A percentile compares a stretch with the other conserved stretches of the same genome.
Conservation (phyloP, 2,329 filamentous ascomycete genomes). For the Incumbomyces lentus region DNA sequence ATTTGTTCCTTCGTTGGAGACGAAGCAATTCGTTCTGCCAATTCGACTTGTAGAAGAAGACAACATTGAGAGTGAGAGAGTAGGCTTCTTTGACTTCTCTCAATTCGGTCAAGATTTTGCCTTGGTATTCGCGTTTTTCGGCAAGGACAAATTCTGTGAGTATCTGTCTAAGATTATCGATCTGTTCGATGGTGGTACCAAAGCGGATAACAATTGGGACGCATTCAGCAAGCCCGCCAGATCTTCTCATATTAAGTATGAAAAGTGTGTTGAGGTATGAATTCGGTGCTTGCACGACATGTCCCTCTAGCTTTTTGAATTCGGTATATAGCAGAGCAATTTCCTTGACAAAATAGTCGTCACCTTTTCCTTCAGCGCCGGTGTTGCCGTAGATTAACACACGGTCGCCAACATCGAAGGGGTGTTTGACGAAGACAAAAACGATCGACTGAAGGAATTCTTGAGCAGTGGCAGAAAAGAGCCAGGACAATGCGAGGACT, state of each 20-base stretch:
- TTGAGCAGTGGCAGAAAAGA: constrained; percentile 84
- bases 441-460: constrained; percentile 90
- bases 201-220: constrained; percentile 78
- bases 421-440: constrained; percentile 95
- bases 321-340: constrained; percentile 89
- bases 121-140: constrained; percentile 83
- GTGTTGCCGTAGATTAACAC: constrained; percentile 87
- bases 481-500: constrained; percentile 82
- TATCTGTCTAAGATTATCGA: constrained; percentile 67
- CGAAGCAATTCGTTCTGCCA: constrained; percentile 92
- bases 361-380: constrained; percentile 64
- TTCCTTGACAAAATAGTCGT: constrained; percentile 94
- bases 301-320: constrained; percentile 97
- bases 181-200: constrained; percentile 71
- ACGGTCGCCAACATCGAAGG: constrained; percentile 90
- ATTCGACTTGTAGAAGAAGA: constrained; percentile 96
- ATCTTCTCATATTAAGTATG: constrained; percentile 88
- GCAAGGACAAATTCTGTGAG: constrained; percentile 72
- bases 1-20: constrained; percentile 83
- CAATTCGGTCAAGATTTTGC: constrained; percentile 77
- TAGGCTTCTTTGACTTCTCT: constrained; percentile 70
- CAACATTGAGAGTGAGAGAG: constrained; percentile 76
- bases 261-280: constrained; percentile 82
- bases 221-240: constrained; percentile 76
- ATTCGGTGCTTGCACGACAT: constrained; percentile 92